A percentile compares a stretch with the other conserved stretches of the same genome.
Evolutionary conservation across 805 yeast genomes (phyloP).

Genomic region (Saturnispora dispora): DNA sequence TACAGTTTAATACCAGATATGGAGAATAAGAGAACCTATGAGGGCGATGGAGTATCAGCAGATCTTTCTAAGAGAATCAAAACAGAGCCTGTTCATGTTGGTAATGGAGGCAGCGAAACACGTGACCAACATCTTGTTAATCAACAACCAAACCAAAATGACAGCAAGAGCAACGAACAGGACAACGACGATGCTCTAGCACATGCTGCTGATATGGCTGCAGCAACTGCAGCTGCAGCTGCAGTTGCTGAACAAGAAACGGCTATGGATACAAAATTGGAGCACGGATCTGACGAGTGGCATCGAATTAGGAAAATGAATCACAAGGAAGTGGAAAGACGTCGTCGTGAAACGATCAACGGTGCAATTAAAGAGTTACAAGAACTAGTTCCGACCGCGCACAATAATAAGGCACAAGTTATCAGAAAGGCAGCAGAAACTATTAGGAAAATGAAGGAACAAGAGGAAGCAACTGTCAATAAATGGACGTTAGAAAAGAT

Average conservation of each 20-base stretch:
- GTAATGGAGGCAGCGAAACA: not conserved
- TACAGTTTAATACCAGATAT: not conserved
- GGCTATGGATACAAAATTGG: not conserved
- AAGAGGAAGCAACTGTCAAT: slow-evolving; percentile 81
- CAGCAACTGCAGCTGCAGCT: slow-evolving; percentile 2
- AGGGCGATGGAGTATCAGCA: not conserved
- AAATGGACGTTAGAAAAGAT: slow-evolving; percentile 93
- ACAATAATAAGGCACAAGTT: slow-evolving; percentile 85
- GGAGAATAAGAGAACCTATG: slow-evolving; percentile 1
- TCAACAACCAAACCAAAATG: not conserved
- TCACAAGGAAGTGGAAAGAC: slow-evolving; percentile 92
- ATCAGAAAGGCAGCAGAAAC: slow-evolving; percentile 83
- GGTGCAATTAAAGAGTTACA: slow-evolving; percentile 78
- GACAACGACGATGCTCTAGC: slow-evolving; percentile 4
- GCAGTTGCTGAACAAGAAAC: not conserved
- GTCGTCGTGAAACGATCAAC: slow-evolving; percentile 84
- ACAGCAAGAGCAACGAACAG: not conserved
- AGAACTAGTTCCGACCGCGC: slow-evolving; percentile 69
- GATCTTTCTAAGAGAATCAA: not conserved
- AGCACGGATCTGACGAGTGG: slow-evolving; percentile 69
- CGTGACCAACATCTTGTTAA: not conserved
- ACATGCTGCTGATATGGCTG: slow-evolving; percentile 10
- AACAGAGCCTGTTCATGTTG: not conserved
- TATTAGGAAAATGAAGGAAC: slow-evolving; percentile 81
- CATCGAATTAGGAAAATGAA: slow-evolving; percentile 74